A percentile compares a stretch with the other conserved stretches of the same genome.
These are phyloP conservation scores for Fusarium pseudonygamai DNA, from an alignment of 2,329 filamentous ascomycete genomes.

Conservation along the genomic window DNA sequence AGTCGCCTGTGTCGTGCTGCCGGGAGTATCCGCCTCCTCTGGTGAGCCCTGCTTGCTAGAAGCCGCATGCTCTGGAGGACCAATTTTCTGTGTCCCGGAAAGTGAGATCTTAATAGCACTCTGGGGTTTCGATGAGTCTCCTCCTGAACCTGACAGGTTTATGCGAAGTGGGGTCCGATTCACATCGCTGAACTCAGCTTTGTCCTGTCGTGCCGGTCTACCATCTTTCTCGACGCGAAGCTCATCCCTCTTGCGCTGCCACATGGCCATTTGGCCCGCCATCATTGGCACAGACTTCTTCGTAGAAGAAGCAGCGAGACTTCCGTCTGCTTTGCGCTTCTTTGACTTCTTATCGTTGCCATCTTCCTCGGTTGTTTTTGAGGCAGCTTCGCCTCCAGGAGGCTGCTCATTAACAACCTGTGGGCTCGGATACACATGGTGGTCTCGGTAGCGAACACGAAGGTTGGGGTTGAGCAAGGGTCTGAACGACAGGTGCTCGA, in stretches of 20 bases:
- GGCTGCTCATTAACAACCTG: slow-evolving; percentile 65
- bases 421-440: slow-evolving; percentile 75
- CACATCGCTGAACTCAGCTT: slow-evolving; percentile 20
- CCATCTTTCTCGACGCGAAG: slow-evolving; percentile 43
- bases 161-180: slow-evolving; percentile 37
- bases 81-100: slow-evolving; percentile 36
- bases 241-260: slow-evolving; percentile 57
- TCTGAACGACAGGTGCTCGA: slow-evolving; percentile 72
- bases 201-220: background rate
- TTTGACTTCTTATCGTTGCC: slow-evolving; percentile 55
- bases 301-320: slow-evolving; percentile 37
- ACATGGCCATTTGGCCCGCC: slow-evolving; percentile 56
- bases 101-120: slow-evolving; percentile 48
- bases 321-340: slow-evolving; percentile 63
- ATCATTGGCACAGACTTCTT: slow-evolving; percentile 57
- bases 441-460: slow-evolving; percentile 80
- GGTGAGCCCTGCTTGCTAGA: slow-evolving; percentile 19
- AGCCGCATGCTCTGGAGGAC: slow-evolving; percentile 9
- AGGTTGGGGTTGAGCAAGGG: slow-evolving; percentile 74
- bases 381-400: slow-evolving; percentile 47
- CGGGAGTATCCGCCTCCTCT: slow-evolving; percentile 2
- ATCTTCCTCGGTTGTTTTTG: slow-evolving; percentile 41
- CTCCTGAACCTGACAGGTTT: slow-evolving; percentile 25
- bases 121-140: slow-evolving; percentile 31
- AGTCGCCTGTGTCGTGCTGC: background rate